These are phyloP conservation scores for Xylaria telfairii DNA, from an alignment of 495 filamentous ascomycete genomes.

Conservation along the genomic window DNA sequence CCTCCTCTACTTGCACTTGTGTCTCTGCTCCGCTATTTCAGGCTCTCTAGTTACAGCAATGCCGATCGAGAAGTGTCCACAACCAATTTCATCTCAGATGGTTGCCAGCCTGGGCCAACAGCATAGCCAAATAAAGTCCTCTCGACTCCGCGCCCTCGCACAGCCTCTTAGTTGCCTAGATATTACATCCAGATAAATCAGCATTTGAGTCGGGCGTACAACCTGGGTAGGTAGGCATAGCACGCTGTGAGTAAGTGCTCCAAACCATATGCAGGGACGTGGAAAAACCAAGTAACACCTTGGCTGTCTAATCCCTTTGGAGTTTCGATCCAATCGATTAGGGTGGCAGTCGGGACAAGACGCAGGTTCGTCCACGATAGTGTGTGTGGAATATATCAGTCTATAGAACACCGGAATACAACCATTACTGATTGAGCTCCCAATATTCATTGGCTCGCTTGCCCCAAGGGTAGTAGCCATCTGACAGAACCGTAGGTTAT, in stretches of 20 bases:
- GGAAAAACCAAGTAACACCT: background rate
- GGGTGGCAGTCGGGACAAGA: no score
- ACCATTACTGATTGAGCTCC: background rate
- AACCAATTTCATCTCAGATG: background rate
- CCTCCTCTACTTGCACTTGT: background rate
- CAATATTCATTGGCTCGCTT: background rate
- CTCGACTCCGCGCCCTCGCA: background rate
- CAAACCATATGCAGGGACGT: background rate
- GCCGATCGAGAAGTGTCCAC: background rate
- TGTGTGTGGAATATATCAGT: background rate
- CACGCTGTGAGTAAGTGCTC: background rate
- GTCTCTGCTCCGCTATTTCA: background rate
- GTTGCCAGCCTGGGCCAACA: background rate
- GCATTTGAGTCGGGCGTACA: no score
- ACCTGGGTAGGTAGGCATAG: background rate
- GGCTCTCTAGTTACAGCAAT: background rate
- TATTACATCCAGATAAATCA: background rate
- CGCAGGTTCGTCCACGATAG: no score
- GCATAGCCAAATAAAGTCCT: background rate
- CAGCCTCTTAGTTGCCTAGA: background rate
- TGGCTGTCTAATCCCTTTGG: background rate
- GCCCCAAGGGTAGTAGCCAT: background rate
- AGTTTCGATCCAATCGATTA: background rate
- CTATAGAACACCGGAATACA: background rate
- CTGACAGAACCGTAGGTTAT: background rate